A percentile compares a stretch with the other conserved stretches of the same genome.
Conservation (phyloP, 2,329 filamentous ascomycete species). For the Monosporascus sp. region DNA sequence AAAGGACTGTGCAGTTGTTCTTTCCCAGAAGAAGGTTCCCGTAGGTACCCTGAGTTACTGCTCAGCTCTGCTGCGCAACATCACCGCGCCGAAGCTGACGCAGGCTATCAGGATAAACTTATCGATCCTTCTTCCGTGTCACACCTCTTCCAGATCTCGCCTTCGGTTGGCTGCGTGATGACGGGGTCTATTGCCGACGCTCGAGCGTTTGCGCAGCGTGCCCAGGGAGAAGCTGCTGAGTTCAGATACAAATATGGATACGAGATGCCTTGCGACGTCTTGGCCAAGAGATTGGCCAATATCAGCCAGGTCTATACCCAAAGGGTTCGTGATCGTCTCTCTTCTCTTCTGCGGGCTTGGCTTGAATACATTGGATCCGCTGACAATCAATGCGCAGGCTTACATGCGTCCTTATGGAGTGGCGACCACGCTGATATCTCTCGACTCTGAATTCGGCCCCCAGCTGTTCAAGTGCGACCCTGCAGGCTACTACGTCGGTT, state of each 20-base stretch:
- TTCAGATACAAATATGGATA: conserved; percentile 99
- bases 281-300: conserved; percentile 95
- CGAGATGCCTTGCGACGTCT: conserved; percentile 97
- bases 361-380: conserved; percentile 5
- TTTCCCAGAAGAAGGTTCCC: conserved; percentile 99
- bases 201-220: conserved; percentile 84
- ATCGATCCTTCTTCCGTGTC: conserved; percentile 96
- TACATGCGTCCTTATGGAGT: conserved; percentile 98
- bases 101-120: conserved; percentile 75
- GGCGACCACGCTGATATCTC: conserved; percentile 87
- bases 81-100: conserved; percentile 26
- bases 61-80: conserved; percentile 6
- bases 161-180: conserved; percentile 96
- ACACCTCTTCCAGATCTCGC: conserved; percentile 95
- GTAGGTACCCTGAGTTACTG: conserved; percentile 52
- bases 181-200: conserved; percentile 98
- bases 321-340: conserved; percentile 52
- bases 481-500: conserved; percentile 95
- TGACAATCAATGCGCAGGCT: conserved; percentile 46
- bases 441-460: conserved; percentile 87
- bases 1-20: conserved; percentile 93
- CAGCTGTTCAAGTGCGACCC: conserved; percentile 98
- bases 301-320: conserved; percentile 99
- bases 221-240: conserved; percentile 91
- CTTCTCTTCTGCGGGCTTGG: conserved; percentile 1